These are phyloP conservation scores for Coemansia sp. DNA, from an alignment of 192 early-diverging fungal genomes.

Conservation along the genomic window DNA sequence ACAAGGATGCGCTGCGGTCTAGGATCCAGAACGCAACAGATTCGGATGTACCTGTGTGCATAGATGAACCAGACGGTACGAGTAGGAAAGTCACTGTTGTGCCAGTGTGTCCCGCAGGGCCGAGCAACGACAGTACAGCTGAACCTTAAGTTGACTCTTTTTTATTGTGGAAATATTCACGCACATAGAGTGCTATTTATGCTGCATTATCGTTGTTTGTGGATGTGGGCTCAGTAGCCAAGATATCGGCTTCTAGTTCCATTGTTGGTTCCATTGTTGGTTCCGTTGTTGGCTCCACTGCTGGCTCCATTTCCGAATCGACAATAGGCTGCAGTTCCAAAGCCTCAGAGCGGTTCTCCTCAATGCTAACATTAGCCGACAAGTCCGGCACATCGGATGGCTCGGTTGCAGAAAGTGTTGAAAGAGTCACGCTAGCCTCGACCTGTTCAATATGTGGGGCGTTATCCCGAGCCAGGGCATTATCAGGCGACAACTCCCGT, in stretches of 20 bases:
- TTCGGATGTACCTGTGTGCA: constrained; percentile 30
- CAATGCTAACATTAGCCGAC: too few species aligned
- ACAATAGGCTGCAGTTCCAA: not conserved
- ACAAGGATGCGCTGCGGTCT: constrained; percentile 18
- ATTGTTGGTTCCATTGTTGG: not conserved
- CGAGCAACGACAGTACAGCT: not conserved
- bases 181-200: too few species aligned
- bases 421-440: too few species aligned
- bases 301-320: not conserved
- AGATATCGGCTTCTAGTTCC: not conserved
- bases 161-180: not conserved
- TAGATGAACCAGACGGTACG: constrained; percentile 27
- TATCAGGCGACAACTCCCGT: too few species aligned
- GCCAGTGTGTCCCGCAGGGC: constrained; percentile 4
- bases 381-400: too few species aligned
- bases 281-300: not conserved
- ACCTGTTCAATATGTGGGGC: too few species aligned
- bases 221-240: too few species aligned
- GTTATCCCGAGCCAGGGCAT: too few species aligned
- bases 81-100: constrained; percentile 23
- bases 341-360: too few species aligned
- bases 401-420: too few species aligned
- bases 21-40: constrained; percentile 30
- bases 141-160: not conserved
- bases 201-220: too few species aligned